Conservation (phyloP, 202 grass and related monocot genomes). For the Miscanthus sacchariflorus region DNA sequence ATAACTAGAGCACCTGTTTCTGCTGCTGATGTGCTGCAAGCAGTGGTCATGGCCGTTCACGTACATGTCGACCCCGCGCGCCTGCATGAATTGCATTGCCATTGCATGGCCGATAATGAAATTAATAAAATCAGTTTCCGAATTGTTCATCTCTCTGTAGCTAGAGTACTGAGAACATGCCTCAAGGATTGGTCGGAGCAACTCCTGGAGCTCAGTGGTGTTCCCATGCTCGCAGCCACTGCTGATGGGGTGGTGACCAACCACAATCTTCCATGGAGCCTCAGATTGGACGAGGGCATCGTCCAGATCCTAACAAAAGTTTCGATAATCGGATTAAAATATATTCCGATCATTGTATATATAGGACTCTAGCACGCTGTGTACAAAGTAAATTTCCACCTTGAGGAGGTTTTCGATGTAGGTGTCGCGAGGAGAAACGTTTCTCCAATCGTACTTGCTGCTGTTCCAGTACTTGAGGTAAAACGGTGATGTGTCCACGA, state of each 20-base stretch:
- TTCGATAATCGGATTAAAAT: background rate
- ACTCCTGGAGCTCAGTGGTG: conserved; percentile 63
- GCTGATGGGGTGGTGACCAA: conserved; percentile 85
- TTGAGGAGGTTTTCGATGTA: conserved; percentile 61
- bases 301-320: conserved; percentile 50
- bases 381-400: background rate
- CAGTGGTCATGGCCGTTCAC: conserved; percentile 89
- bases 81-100: conserved; percentile 22
- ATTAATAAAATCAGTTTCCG: background rate
- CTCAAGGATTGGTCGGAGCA: conserved; percentile 69
- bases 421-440: conserved; percentile 55
- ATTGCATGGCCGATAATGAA: background rate
- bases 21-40: conserved; percentile 76
- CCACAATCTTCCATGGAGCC: conserved; percentile 82
- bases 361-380: background rate
- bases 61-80: conserved; percentile 66
- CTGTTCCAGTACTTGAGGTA: conserved; percentile 71
- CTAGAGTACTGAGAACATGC: background rate
- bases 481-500: conserved; percentile 80
- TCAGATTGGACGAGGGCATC: conserved; percentile 52
- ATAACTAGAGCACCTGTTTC: conserved; percentile 50
- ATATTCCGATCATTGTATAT: too few species aligned
- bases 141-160: background rate
- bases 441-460: conserved; percentile 75
- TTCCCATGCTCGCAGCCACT: conserved; percentile 80